These are phyloP conservation scores for Paramicrosporidium saccamoebae DNA, from an alignment of 371 early-diverging fungal species.

Conservation along the genomic window DNA sequence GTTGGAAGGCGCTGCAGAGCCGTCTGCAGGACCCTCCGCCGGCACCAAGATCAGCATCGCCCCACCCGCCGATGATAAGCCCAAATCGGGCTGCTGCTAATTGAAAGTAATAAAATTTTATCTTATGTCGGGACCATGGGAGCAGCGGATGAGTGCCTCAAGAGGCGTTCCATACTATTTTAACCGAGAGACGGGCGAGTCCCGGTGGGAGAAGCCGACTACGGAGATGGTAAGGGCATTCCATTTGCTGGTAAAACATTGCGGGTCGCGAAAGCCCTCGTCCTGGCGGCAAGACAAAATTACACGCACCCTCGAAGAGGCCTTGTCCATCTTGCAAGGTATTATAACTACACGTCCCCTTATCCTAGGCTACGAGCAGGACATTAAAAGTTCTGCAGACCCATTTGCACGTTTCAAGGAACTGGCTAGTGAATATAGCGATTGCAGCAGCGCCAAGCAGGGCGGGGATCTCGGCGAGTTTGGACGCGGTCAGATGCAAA, in stretches of 20 bases:
- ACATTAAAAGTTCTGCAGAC: slow-evolving; percentile 18
- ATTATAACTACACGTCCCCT: neutral
- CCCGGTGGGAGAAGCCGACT: slow-evolving; percentile 42
- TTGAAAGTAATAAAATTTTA: no score
- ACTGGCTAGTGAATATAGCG: slow-evolving; percentile 34
- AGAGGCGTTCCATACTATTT: slow-evolving; percentile 47
- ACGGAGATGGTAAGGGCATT: slow-evolving; percentile 23
- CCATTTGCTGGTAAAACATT: slow-evolving; percentile 71
- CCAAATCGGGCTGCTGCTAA: no score
- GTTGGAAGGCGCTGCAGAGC: no score
- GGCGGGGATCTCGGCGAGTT: slow-evolving; percentile 71
- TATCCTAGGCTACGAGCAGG: slow-evolving; percentile 2
- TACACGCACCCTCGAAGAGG: slow-evolving; percentile 55
- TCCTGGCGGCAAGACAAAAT: slow-evolving; percentile 60
- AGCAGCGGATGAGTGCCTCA: slow-evolving; percentile 23
- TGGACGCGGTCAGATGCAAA: slow-evolving; percentile 41
- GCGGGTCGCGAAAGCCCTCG: slow-evolving; percentile 43
- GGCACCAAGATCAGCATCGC: no score
- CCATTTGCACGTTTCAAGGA: slow-evolving; percentile 19
- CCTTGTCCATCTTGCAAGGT: slow-evolving; percentile 18
- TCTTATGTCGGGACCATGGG: no score
- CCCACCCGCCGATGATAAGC: no score
- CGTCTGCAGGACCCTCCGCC: no score
- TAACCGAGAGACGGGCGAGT: slow-evolving; percentile 37
- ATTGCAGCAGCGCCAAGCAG: slow-evolving; percentile 54